Conservation (phyloP, 768 basidiomycete species). For the Rhizopogon salebrosus region DNA sequence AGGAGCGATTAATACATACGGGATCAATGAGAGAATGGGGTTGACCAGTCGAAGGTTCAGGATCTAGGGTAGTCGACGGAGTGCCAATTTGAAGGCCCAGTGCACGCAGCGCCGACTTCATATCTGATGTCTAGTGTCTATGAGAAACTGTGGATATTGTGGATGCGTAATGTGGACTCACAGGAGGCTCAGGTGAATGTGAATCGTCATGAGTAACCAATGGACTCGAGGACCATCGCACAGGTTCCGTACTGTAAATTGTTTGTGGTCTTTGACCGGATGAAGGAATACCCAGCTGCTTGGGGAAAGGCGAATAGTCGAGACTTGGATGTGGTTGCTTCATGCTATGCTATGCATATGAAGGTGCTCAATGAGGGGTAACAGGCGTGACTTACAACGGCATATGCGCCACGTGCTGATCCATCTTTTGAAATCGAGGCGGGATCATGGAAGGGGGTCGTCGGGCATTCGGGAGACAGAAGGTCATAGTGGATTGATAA, state of each 20-base stretch:
- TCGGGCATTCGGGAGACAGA: no score
- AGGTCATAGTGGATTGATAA: neutral
- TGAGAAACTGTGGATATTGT: neutral
- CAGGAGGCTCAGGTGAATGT: neutral
- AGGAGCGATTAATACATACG: neutral
- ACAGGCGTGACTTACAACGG: neutral
- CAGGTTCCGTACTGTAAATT: neutral
- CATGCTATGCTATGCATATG: neutral
- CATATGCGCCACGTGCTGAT: neutral
- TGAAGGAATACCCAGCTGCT: neutral
- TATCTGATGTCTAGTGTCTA: neutral
- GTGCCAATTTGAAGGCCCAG: neutral
- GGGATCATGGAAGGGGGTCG: neutral
- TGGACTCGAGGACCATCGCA: neutral
- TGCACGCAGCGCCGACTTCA: neutral
- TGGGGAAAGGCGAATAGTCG: neutral
- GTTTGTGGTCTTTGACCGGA: neutral
- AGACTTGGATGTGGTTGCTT: neutral
- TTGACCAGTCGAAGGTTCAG: neutral
- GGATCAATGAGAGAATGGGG: neutral
- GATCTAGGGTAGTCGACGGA: no score
- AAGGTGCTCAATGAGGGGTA: neutral
- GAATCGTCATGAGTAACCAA: no score
- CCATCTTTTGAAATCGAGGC: neutral
- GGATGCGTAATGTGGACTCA: neutral